Percentiles rank a stretch among this genome's conserved stretches.
These are phyloP conservation scores for Polymyxa betae DNA, from an alignment of 208 protist species.

Conservation along the genomic window DNA sequence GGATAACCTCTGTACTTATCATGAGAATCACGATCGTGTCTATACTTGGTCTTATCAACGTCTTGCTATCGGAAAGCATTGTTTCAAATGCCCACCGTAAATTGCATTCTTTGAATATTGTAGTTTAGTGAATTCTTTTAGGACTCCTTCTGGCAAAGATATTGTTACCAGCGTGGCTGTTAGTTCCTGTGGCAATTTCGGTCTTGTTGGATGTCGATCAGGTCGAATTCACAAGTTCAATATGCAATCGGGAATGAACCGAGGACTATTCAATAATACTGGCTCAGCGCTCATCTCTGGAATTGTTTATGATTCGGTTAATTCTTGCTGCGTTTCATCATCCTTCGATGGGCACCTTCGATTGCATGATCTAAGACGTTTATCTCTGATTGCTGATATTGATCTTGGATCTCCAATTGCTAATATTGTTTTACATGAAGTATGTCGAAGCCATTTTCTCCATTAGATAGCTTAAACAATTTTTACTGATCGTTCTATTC, in stretches of 20 bases:
- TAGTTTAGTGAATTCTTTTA: background rate
- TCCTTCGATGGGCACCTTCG: background rate
- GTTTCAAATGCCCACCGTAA: background rate
- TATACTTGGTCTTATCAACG: slow-evolving; percentile 8
- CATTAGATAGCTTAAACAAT: too few relatives aligned
- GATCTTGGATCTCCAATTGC: background rate
- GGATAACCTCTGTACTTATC: background rate
- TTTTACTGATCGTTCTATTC: background rate
- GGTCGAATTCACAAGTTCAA: slow-evolving; percentile 44
- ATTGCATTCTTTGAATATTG: background rate
- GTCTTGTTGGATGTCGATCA: background rate
- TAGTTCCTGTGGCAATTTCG: slow-evolving; percentile 34
- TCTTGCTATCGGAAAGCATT: background rate
- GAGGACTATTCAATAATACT: background rate
- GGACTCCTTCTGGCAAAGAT: background rate
- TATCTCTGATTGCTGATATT: background rate
- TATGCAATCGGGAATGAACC: slow-evolving; percentile 26
- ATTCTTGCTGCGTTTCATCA: background rate
- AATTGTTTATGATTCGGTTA: background rate
- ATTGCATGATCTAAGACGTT: background rate
- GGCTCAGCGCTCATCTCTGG: background rate
- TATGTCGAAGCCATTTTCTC: too few relatives aligned
- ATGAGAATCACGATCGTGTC: background rate
- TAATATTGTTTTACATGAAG: background rate
- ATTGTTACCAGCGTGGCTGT: background rate